phyloP scores from a whole-genome alignment of 768 basidiomycete genomes.

The Xerocomus brunneocitrinus region DNA sequence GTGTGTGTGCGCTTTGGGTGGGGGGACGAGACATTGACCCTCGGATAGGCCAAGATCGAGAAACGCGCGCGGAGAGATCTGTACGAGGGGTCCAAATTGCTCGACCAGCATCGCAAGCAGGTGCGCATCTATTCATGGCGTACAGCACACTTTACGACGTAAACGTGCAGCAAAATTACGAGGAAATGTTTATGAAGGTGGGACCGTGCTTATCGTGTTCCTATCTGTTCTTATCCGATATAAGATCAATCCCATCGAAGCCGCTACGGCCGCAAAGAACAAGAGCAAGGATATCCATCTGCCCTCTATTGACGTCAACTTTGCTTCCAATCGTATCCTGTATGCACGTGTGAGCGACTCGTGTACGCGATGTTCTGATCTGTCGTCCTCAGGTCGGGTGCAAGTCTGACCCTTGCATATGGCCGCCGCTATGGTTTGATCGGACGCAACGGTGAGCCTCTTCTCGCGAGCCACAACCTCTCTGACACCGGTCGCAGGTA shows the following conservation, averaged over 20 bases:
- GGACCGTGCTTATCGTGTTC: neutral
- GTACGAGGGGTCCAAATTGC: conserved; percentile 93
- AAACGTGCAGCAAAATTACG: conserved; percentile 83
- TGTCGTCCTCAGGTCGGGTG: conserved; percentile 56
- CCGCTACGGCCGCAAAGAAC: conserved; percentile 71
- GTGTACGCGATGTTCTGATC: too few relatives aligned
- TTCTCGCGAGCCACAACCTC: neutral
- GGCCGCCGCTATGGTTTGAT: conserved; percentile 91
- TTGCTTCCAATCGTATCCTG: conserved; percentile 93
- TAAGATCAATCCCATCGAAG: conserved; percentile 90
- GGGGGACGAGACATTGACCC: neutral
- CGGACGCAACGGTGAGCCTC: conserved; percentile 67
- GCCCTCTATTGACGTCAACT: conserved; percentile 92
- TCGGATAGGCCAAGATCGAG: conserved; percentile 84
- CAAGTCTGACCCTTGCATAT: conserved; percentile 80
- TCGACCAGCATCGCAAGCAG: conserved; percentile 90
- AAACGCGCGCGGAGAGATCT: conserved; percentile 87
- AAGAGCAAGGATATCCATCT: conserved; percentile 98
- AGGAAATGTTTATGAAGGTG: conserved; percentile 98
- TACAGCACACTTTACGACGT: neutral
- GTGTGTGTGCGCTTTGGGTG: conserved; percentile 29
- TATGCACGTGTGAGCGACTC: conserved; percentile 27
- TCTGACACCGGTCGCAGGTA: conserved; percentile 42
- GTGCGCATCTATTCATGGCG: conserved; percentile 32
- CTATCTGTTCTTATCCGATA: neutral